Conservation (phyloP, 192 early-diverging fungal species). For the Lobulomyces angularis region DNA sequence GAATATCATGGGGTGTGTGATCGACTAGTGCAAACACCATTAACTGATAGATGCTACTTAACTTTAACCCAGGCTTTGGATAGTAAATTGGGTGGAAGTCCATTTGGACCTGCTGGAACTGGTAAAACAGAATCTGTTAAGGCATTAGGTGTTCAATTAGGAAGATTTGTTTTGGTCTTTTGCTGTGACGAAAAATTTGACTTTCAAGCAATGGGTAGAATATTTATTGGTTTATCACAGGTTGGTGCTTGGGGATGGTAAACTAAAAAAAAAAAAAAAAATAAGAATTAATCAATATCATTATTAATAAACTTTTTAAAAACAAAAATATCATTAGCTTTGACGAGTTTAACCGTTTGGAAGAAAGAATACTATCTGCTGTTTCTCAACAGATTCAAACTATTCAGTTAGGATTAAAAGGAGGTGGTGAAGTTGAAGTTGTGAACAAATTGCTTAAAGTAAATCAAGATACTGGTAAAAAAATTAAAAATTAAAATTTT, state of each 20-base stretch:
- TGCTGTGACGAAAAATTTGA: slow-evolving; percentile 99
- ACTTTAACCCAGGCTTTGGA: slow-evolving; percentile 96
- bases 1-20: slow-evolving; percentile 97
- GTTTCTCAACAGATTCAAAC: slow-evolving; percentile 99
- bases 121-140: slow-evolving; percentile 99
- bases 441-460: slow-evolving; percentile 78
- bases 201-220: slow-evolving; percentile 99
- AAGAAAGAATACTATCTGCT: slow-evolving; percentile 94
- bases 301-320: too few species aligned
- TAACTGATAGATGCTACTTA: slow-evolving; percentile 97
- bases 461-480: slow-evolving; percentile 81
- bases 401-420: slow-evolving; percentile 88
- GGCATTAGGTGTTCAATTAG: slow-evolving; percentile 86
- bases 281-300: too few species aligned
- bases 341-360: slow-evolving; percentile 98
- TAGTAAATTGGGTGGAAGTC: slow-evolving; percentile 83
- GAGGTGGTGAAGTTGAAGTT: slow-evolving; percentile 78
- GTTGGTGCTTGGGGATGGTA: slow-evolving; percentile 99
- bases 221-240: slow-evolving; percentile 96
- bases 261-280: too few species aligned
- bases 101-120: slow-evolving; percentile 97
- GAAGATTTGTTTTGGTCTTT: slow-evolving; percentile 95
- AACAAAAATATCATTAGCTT: too few species aligned
- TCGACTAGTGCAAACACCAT: slow-evolving; percentile 93
- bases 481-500: too few species aligned